phyloP scores from a whole-genome alignment of 495 filamentous ascomycete species.

The Penicillium bovifimosum region DNA sequence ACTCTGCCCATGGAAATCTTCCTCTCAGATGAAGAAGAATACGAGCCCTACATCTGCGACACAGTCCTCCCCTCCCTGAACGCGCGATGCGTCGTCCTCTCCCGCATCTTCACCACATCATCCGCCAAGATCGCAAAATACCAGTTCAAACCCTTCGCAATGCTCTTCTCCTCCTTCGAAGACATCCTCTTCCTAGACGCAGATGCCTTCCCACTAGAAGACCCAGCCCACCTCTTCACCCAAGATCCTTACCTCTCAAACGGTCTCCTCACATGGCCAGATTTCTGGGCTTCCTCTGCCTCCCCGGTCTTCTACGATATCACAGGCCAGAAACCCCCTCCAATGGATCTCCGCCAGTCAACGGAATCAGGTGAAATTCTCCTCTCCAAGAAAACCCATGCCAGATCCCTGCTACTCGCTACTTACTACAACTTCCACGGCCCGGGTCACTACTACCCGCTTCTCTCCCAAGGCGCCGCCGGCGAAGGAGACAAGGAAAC shows the following conservation, averaged over 20 bases:
- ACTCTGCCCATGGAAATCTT: slow-evolving; percentile 49
- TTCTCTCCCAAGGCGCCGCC: slow-evolving; percentile 44
- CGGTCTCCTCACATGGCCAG: slow-evolving; percentile 51
- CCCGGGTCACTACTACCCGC: slow-evolving; percentile 42
- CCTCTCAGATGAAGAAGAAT: slow-evolving; percentile 36
- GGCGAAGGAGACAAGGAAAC: slow-evolving; percentile 56
- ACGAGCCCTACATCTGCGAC: slow-evolving; percentile 45
- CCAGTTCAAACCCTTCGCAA: slow-evolving; percentile 47
- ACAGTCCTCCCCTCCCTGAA: slow-evolving; percentile 37
- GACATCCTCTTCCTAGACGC: slow-evolving; percentile 49
- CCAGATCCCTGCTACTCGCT: slow-evolving; percentile 39
- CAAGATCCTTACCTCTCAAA: slow-evolving; percentile 36
- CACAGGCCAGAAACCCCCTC: slow-evolving; percentile 21
- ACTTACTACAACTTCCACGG: slow-evolving; percentile 55
- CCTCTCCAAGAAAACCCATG: slow-evolving; percentile 40
- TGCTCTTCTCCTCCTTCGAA: slow-evolving; percentile 48
- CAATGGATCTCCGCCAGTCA: slow-evolving; percentile 21
- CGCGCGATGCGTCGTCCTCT: slow-evolving; percentile 40
- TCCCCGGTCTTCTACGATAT: slow-evolving; percentile 48
- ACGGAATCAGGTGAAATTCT: slow-evolving; percentile 49
- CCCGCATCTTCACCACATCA: slow-evolving; percentile 20
- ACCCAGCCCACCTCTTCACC: slow-evolving; percentile 38
- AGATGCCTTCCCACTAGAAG: slow-evolving; percentile 38
- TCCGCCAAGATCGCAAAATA: slow-evolving; percentile 28
- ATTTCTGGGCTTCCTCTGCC: slow-evolving; percentile 47